A percentile compares a stretch with the other conserved stretches of the same genome.
Evolutionary conservation across 331 rosid species (phyloP).

Genomic region (Arachis monticola): DNA sequence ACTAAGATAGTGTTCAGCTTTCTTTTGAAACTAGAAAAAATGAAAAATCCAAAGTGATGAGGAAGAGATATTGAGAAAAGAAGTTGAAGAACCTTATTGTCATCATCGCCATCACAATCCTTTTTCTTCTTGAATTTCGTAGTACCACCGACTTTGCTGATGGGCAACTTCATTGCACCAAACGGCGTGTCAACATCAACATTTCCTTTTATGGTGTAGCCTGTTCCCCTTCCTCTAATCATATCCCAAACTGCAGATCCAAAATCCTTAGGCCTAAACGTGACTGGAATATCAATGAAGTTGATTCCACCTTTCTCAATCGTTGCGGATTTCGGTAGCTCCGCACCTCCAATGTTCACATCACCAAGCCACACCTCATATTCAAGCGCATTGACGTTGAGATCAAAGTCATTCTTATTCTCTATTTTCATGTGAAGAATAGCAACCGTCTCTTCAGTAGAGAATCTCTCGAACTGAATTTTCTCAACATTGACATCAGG

Average conservation of each 20-base stretch:
- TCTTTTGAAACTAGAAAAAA: not conserved
- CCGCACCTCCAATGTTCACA: conserved; percentile 67
- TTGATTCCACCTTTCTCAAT: conserved; percentile 60
- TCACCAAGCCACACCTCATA: conserved; percentile 82
- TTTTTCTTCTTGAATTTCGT: conserved; percentile 65
- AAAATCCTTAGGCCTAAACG: conserved; percentile 83
- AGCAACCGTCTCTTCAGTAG: conserved; percentile 84
- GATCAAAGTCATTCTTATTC: conserved; percentile 80
- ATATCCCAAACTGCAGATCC: conserved; percentile 94
- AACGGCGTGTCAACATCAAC: conserved; percentile 81
- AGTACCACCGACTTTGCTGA: conserved; percentile 77
- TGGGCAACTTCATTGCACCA: conserved; percentile 82
- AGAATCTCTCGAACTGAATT: conserved; percentile 64
- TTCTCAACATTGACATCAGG: conserved; percentile 77
- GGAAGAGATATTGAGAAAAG: conserved; percentile 8
- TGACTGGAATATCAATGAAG: conserved; percentile 66
- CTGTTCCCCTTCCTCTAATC: conserved; percentile 79
- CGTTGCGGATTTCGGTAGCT: conserved; percentile 60
- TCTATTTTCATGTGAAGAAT: conserved; percentile 72
- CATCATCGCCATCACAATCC: conserved; percentile 61
- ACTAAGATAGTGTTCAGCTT: too few species aligned
- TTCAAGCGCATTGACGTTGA: conserved; percentile 64
- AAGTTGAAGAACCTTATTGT: conserved; percentile 55
- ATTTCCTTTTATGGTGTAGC: conserved; percentile 72
- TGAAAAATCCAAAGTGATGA: not conserved